These are phyloP conservation scores for Syzygium aromaticum DNA, from an alignment of 345 rosid genomes.

Conservation along the genomic window DNA sequence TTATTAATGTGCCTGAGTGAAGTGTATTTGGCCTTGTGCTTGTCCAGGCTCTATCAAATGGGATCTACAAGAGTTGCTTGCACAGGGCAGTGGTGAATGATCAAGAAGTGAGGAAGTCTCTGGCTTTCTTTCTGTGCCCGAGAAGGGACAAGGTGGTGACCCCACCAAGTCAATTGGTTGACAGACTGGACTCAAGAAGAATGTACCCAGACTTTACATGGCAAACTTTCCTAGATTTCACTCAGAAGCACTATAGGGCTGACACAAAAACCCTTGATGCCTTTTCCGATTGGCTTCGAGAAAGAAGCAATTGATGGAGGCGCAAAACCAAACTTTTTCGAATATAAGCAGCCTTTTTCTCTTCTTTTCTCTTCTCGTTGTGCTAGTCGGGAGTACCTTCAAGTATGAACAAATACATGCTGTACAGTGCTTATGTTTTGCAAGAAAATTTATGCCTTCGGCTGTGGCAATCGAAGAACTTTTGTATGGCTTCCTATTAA, in stretches of 20 bases:
- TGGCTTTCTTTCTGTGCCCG: conserved; percentile 43
- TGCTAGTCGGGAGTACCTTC: neutral
- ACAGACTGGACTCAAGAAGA: conserved; percentile 15
- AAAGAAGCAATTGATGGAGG: neutral
- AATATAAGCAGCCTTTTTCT: neutral
- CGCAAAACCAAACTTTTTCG: neutral
- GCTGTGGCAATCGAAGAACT: neutral
- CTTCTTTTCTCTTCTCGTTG: neutral
- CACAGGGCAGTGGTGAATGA: conserved; percentile 45
- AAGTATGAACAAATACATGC: neutral
- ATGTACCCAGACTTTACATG: conserved; percentile 40
- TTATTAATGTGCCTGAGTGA: neutral
- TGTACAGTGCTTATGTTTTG: neutral
- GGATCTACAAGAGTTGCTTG: conserved; percentile 36
- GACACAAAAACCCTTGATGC: conserved; percentile 33
- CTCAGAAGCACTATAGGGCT: conserved; percentile 41
- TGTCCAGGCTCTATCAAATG: conserved; percentile 37
- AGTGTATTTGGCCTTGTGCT: neutral
- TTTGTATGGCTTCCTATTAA: neutral
- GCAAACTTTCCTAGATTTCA: conserved; percentile 34
- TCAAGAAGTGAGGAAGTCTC: conserved; percentile 25
- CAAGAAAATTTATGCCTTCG: neutral
- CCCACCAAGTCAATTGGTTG: conserved; percentile 23
- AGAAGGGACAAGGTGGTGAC: conserved; percentile 23
- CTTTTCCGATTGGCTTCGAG: conserved; percentile 27